phyloP scores from a whole-genome alignment of 345 rosid genomes.

The Gossypium bickii region DNA sequence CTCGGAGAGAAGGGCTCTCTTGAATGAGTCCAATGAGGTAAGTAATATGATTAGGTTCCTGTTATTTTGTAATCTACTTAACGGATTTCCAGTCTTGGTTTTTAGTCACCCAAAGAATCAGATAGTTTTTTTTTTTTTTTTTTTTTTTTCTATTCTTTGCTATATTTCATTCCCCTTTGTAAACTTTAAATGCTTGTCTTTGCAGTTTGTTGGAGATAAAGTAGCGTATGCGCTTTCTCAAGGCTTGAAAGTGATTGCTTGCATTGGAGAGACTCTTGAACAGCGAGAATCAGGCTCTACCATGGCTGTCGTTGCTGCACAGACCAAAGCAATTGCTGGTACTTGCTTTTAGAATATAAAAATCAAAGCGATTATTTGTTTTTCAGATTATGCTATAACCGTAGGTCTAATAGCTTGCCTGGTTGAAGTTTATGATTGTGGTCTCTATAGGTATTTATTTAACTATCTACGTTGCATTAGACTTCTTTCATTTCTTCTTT shows the following conservation, averaged over 20 bases:
- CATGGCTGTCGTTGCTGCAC: conserved; percentile 59
- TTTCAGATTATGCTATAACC: not conserved
- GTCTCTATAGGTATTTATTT: not conserved
- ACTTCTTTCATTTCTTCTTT: not conserved
- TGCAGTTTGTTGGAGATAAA: conserved; percentile 70
- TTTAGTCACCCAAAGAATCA: not conserved
- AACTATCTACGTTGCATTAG: not conserved
- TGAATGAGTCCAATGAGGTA: conserved; percentile 56
- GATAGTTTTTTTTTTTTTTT: not conserved
- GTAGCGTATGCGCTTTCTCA: conserved; percentile 56
- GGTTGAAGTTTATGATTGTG: not conserved
- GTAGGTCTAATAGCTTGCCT: not conserved
- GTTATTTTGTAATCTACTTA: not conserved
- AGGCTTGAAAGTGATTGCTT: conserved; percentile 71
- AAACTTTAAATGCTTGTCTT: not conserved
- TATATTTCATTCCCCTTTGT: not conserved
- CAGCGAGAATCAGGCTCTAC: conserved; percentile 75
- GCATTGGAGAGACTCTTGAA: conserved; percentile 73
- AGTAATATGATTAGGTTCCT: not conserved
- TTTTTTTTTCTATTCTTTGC: not conserved
- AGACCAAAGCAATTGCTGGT: conserved; percentile 74
- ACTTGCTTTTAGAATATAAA: not conserved
- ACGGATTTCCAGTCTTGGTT: not conserved
- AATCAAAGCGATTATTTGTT: not conserved
- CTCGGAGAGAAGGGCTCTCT: conserved; percentile 59